These are phyloP conservation scores for Inga laurina DNA, from an alignment of 306 rosid species.

Conservation along the genomic window DNA sequence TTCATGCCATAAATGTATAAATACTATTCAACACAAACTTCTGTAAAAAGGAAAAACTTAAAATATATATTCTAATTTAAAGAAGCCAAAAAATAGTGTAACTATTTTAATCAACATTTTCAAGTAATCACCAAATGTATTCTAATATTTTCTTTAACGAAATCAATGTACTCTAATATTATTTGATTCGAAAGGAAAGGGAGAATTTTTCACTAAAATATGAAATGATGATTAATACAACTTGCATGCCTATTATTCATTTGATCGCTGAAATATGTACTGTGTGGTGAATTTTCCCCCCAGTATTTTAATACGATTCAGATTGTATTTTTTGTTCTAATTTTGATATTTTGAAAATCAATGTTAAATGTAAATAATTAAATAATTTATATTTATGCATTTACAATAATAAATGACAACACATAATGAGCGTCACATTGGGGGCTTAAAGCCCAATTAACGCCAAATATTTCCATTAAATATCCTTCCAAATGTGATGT, in stretches of 20 bases:
- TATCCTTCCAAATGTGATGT: too few relatives aligned
- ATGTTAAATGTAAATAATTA: too few relatives aligned
- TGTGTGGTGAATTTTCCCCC: background rate
- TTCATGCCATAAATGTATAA: background rate
- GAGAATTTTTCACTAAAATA: background rate
- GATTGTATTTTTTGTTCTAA: too few relatives aligned
- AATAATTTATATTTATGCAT: too few relatives aligned
- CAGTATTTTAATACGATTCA: background rate
- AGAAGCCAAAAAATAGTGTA: too few relatives aligned
- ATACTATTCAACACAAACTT: background rate
- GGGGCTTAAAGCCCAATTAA: too few relatives aligned
- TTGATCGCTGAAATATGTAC: background rate
- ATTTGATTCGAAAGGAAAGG: background rate
- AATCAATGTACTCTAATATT: background rate
- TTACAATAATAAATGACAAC: too few relatives aligned
- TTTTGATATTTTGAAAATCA: too few relatives aligned
- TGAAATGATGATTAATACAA: background rate
- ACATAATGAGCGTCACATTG: too few relatives aligned
- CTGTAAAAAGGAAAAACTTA: background rate
- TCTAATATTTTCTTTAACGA: too few relatives aligned
- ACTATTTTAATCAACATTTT: background rate
- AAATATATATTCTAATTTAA: background rate
- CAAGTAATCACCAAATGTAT: background rate
- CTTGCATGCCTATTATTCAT: background rate
- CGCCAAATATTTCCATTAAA: too few relatives aligned